These are phyloP conservation scores for Hypsizygus marmoreus DNA, from an alignment of 768 basidiomycete genomes.

Conservation along the genomic window DNA sequence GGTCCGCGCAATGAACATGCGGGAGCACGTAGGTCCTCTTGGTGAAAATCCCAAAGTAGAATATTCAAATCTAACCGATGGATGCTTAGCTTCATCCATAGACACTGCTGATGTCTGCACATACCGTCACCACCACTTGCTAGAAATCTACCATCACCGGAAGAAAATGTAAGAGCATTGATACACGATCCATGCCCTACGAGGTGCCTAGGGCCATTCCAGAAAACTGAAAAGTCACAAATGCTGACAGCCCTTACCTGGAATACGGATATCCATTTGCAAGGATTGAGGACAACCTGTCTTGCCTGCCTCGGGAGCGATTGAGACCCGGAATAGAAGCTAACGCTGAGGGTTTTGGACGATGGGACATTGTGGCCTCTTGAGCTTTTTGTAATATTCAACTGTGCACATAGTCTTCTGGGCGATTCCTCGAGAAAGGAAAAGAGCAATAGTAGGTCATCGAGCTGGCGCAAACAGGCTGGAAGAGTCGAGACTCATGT, in stretches of 20 bases:
- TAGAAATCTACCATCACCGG: constrained; percentile 59
- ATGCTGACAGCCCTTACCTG: constrained; percentile 22
- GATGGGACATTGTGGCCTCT: constrained; percentile 4
- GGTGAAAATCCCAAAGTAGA: constrained; percentile 68
- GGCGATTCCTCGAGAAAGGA: too few species aligned
- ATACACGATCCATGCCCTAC: constrained; percentile 61
- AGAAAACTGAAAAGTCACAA: not conserved
- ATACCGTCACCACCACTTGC: constrained; percentile 73
- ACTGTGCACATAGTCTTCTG: constrained; percentile 11
- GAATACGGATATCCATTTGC: constrained; percentile 40
- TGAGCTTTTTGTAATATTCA: constrained; percentile 5
- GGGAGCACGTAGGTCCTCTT: constrained; percentile 51
- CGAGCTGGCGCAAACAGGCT: too few species aligned
- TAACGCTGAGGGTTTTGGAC: constrained; percentile 4
- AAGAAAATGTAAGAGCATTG: constrained; percentile 63
- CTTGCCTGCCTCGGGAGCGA: constrained; percentile 9
- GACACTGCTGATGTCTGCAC: constrained; percentile 17
- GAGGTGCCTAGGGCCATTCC: constrained; percentile 30
- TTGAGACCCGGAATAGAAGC: not conserved
- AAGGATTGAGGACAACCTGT: constrained; percentile 22
- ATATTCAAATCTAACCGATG: constrained; percentile 49
- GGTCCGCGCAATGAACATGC: constrained; percentile 49
- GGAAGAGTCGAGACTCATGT: too few species aligned
- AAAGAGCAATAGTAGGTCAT: too few species aligned
- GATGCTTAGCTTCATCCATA: not conserved